Conservation (phyloP, 192 early-diverging fungal species). For the Spinellus fusiger region DNA sequence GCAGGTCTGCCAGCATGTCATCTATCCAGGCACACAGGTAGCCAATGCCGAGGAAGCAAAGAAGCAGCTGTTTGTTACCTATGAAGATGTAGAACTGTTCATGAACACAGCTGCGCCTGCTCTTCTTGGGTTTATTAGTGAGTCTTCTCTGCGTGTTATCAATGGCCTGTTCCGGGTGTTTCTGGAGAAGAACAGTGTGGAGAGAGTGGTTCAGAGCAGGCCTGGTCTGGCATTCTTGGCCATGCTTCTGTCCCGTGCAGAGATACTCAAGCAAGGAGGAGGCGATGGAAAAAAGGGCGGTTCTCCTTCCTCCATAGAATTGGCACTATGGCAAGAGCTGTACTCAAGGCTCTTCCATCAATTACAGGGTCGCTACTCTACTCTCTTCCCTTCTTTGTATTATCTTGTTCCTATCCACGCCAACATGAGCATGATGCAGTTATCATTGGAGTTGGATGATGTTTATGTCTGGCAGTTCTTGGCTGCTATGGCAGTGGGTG, state of each 20-base stretch:
- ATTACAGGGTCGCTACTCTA: constrained; percentile 66
- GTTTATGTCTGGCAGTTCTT: constrained; percentile 97
- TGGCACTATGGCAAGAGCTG: constrained; percentile 68
- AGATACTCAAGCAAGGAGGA: constrained; percentile 75
- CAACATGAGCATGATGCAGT: constrained; percentile 22
- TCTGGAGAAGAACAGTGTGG: constrained; percentile 85
- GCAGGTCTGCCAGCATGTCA: constrained; percentile 55
- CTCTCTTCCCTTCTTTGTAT: constrained; percentile 63
- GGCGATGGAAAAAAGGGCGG: constrained; percentile 43
- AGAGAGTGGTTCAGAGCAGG: constrained; percentile 78
- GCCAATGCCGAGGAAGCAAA: constrained; percentile 21
- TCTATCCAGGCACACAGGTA: constrained; percentile 35
- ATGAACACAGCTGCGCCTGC: constrained; percentile 86
- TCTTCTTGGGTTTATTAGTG: constrained; percentile 71
- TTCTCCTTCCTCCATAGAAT: constrained; percentile 45
- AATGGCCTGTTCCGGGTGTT: constrained; percentile 75
- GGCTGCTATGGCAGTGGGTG: constrained; percentile 91
- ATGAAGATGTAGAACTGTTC: constrained; percentile 79
- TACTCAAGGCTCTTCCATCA: constrained; percentile 79
- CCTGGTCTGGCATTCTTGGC: constrained; percentile 87
- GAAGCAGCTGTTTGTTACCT: constrained; percentile 24
- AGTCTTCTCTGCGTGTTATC: constrained; percentile 78
- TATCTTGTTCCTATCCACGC: constrained; percentile 34
- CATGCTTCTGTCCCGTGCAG: constrained; percentile 83
- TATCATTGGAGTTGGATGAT: constrained; percentile 58